Percentiles rank a stretch among this genome's conserved stretches.
Evolutionary conservation across 805 yeast species (phyloP).

Genomic region (Candida montana): DNA sequence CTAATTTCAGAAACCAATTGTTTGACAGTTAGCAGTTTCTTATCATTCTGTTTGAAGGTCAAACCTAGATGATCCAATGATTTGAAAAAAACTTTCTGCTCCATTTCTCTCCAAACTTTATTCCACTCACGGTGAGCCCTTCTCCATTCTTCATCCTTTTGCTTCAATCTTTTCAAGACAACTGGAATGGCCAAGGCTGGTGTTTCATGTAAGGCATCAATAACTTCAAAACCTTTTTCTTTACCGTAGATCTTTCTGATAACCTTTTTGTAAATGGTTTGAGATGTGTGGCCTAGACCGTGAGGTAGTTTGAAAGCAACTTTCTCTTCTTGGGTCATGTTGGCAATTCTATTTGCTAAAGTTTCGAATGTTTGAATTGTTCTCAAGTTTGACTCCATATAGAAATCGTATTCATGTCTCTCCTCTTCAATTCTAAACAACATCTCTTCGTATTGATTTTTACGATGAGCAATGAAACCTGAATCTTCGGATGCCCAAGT

Average conservation of each 20-base stretch:
- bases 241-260: constrained; percentile 88
- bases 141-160: constrained; percentile 98
- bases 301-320: constrained; percentile 81
- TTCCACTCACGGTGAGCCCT: constrained; percentile 98
- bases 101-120: constrained; percentile 97
- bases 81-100: constrained; percentile 89
- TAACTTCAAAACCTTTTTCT: constrained; percentile 93
- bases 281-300: constrained; percentile 88
- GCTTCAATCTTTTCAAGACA: constrained; percentile 86
- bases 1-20: constrained; percentile 88
- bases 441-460: constrained; percentile 96
- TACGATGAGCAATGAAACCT: constrained; percentile 97
- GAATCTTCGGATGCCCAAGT: constrained; percentile 99
- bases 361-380: constrained; percentile 95
- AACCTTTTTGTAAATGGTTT: constrained; percentile 89
- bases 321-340: constrained; percentile 89
- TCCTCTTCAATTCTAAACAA: constrained; percentile 94
- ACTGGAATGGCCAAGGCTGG: constrained; percentile 96
- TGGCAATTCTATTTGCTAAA: constrained; percentile 87
- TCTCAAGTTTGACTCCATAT: constrained; percentile 90
- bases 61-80: constrained; percentile 93
- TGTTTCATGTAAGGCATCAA: constrained; percentile 90
- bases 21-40: constrained; percentile 83
- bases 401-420: constrained; percentile 93
- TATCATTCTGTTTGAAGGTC: constrained; percentile 95